Evolutionary conservation across 805 yeast species (phyloP), one percentile per base, ranked within the genome.

Genomic region (Kazachstania bromeliacearum): DNA sequence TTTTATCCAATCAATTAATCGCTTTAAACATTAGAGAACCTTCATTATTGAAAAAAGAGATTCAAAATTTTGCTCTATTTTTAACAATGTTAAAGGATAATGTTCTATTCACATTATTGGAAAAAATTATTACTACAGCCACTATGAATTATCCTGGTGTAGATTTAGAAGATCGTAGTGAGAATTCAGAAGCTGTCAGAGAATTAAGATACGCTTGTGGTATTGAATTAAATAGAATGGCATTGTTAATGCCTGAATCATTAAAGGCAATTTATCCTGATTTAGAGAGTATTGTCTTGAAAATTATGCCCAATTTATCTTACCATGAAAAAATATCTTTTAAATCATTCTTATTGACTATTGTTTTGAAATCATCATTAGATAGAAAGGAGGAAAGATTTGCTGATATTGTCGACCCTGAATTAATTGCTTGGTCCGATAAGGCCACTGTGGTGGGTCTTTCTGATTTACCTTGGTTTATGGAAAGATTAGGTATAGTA

Each of bases 401-500:
- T 59, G 71, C 85, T 15, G 71, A 76, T 31, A 82, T 94, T 39
- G 98, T 94, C 2, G 98, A 92, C 55, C 95, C 96, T 0, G 96
- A 92, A 45, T 65, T 94, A 33, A 63, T 71, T 9, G 88, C 95
- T 0, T 92, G 99, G 99, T 79, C 89, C 0, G 87, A 88, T 31
- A 89, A 87, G 15, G 78, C 75, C 8, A 89, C 96, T 0, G 87
- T 85, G 43, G 85, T 85, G 52, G 96, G 96, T 0, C 64, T 92
- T 20, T 66, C 79, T 51, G 94, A 89, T 53, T 67, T 94, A 31
- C 95, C 85, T 42, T 92, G 97, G 97, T 92, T 92, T 49, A 89
- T 92, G 97, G 97, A 88, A 60, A 72, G 96, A 49, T 71, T 94
- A 35, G 98, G 98, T 2, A 85, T 92, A 37, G 97, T 87, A 3